phyloP scores from a whole-genome alignment of 2,329 filamentous ascomycete species.

The Alternaria sp. region DNA sequence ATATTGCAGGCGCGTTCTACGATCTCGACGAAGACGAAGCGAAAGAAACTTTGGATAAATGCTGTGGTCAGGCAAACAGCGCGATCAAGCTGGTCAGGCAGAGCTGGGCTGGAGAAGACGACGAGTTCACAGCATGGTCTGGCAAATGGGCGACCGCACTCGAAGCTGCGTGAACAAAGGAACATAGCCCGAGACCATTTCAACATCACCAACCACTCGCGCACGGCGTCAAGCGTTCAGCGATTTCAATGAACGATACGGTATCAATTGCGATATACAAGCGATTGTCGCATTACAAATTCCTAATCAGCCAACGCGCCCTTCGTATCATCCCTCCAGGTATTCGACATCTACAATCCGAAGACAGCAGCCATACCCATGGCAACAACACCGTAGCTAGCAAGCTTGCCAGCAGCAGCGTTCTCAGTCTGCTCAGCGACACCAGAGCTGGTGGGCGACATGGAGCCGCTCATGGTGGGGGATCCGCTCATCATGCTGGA shows the following conservation, averaged over 20 bases:
- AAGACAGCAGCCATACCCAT: slow-evolving; percentile 30
- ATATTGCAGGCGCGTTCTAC: slow-evolving; percentile 76
- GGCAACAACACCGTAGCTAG: slow-evolving; percentile 31
- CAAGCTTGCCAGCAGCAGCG: slow-evolving; percentile 28
- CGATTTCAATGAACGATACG: not conserved
- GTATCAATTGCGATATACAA: not conserved
- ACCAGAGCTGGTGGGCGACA: slow-evolving; percentile 5
- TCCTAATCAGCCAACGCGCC: not conserved
- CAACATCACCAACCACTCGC: not conserved
- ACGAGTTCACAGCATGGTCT: slow-evolving; percentile 83
- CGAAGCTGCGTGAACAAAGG: slow-evolving; percentile 33
- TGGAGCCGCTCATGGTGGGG: slow-evolving; percentile 2
- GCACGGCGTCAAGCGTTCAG: not conserved
- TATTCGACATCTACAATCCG: slow-evolving; percentile 25
- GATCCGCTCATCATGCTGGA: slow-evolving; percentile 2
- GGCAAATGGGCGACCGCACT: slow-evolving; percentile 60
- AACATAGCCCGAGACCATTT: not conserved
- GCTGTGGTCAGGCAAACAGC: slow-evolving; percentile 65
- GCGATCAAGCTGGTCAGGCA: slow-evolving; percentile 62
- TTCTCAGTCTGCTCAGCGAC: slow-evolving; percentile 16
- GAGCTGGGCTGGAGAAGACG: slow-evolving; percentile 69
- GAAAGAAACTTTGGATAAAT: slow-evolving; percentile 63
- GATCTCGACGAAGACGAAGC: slow-evolving; percentile 66
- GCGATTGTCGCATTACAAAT: not conserved
- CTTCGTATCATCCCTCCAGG: not conserved